Conservation (phyloP, 805 yeast genomes). For the Pichia heedii region DNA sequence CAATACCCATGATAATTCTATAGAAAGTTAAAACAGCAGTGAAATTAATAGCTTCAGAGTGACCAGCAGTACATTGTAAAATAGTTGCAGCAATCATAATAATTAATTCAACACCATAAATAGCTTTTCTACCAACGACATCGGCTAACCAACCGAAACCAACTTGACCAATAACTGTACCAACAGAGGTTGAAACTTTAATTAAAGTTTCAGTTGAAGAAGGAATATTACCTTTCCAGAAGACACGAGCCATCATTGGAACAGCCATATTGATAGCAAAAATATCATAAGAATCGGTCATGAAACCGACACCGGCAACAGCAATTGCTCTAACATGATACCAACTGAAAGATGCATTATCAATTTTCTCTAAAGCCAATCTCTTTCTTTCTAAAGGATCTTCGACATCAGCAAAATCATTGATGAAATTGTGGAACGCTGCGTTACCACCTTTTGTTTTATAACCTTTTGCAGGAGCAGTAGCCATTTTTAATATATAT, state of each 20-base stretch:
- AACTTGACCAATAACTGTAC: slow-evolving; percentile 87
- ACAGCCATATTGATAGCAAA: slow-evolving; percentile 82
- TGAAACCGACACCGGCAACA: slow-evolving; percentile 90
- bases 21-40: slow-evolving; percentile 66
- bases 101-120: slow-evolving; percentile 82
- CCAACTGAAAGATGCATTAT: slow-evolving; percentile 73
- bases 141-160: slow-evolving; percentile 81
- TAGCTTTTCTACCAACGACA: slow-evolving; percentile 72
- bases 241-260: slow-evolving; percentile 69
- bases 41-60: slow-evolving; percentile 61
- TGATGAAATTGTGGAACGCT: slow-evolving; percentile 76
- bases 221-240: slow-evolving; percentile 57
- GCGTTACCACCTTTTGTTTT: slow-evolving; percentile 68
- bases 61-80: slow-evolving; percentile 66
- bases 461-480: slow-evolving; percentile 1
- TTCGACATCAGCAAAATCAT: slow-evolving; percentile 71
- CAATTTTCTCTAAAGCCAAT: slow-evolving; percentile 76
- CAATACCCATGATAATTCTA: slow-evolving; percentile 88
- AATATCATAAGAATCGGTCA: slow-evolving; percentile 89
- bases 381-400: slow-evolving; percentile 85
- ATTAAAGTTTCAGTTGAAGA: slow-evolving; percentile 64
- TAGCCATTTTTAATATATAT: background rate
- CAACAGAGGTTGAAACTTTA: slow-evolving; percentile 86
- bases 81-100: slow-evolving; percentile 75
- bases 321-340: slow-evolving; percentile 71